phyloP scores from a whole-genome alignment of 1,284 basidiomycete species.

The Stygiomarasmius scandens region DNA sequence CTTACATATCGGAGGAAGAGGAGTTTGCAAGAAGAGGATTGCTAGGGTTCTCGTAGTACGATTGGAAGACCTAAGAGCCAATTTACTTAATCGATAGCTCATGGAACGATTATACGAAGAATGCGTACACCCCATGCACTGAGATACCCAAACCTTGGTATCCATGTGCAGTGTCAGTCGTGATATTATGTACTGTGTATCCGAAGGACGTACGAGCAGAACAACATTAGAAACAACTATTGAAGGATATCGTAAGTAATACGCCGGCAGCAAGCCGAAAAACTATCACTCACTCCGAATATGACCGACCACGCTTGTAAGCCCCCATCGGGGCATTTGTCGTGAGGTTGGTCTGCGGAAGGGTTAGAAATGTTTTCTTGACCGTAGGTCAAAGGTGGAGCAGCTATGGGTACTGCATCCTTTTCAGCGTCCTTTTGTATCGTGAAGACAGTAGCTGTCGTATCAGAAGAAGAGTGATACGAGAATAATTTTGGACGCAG shows the following conservation, averaged over 20 bases:
- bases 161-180: too few relatives aligned
- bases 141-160: constrained; percentile 20
- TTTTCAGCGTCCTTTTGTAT: not conserved
- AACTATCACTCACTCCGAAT: constrained; percentile 40
- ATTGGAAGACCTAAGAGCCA: constrained; percentile 30
- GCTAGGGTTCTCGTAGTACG: constrained; percentile 29
- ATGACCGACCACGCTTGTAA: constrained; percentile 55
- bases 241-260: not conserved
- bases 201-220: constrained; percentile 40
- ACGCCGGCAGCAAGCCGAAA: not conserved
- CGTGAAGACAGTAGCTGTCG: not conserved
- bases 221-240: constrained; percentile 35
- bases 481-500: not conserved
- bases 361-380: not conserved
- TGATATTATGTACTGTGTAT: too few relatives aligned
- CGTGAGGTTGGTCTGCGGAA: not conserved
- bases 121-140: constrained; percentile 19
- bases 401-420: not conserved
- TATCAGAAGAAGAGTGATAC: not conserved
- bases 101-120: not conserved
- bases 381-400: not conserved
- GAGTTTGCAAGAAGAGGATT: constrained; percentile 29
- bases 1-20: constrained; percentile 44
- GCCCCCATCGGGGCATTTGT: constrained; percentile 52
- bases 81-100: not conserved